Percentiles rank a stretch among this genome's conserved stretches.
These are phyloP conservation scores for Skeletonema tropicum DNA, from an alignment of 108 stramenopile species.

Conservation along the genomic window DNA sequence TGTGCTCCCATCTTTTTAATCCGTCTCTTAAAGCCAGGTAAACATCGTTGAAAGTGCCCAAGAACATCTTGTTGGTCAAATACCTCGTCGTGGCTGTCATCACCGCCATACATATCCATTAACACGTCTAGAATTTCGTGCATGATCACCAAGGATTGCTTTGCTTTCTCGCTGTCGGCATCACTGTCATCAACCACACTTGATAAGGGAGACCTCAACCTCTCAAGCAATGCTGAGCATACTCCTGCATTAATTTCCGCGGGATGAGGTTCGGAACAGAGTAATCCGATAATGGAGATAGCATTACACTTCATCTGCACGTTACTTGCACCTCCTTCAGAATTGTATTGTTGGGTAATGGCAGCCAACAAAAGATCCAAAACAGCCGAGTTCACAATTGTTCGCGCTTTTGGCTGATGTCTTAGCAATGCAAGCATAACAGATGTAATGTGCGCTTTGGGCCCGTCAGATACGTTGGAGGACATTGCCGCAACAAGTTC, in stretches of 20 bases:
- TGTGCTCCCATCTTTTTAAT: conserved; percentile 22
- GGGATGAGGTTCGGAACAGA: conserved; percentile 48
- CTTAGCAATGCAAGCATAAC: conserved; percentile 29
- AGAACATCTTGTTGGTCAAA: conserved; percentile 52
- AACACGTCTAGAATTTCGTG: conserved; percentile 59
- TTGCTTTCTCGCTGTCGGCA: background rate
- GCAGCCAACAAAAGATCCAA: conserved; percentile 28
- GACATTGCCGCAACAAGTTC: background rate
- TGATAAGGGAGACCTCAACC: conserved; percentile 17
- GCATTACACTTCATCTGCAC: conserved; percentile 35
- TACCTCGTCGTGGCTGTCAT: conserved; percentile 59
- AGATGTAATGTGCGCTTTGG: conserved; percentile 15
- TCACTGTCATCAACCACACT: background rate
- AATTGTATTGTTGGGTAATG: conserved; percentile 7
- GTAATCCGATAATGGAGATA: conserved; percentile 47
- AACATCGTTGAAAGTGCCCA: conserved; percentile 40
- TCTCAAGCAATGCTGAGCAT: conserved; percentile 34
- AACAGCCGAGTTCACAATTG: conserved; percentile 17
- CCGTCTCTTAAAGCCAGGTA: conserved; percentile 45
- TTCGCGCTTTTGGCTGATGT: conserved; percentile 24
- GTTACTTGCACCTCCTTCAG: conserved; percentile 5
- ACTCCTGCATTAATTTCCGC: conserved; percentile 36
- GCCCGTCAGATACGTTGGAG: background rate
- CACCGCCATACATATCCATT: conserved; percentile 75
- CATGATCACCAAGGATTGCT: conserved; percentile 20